These are phyloP conservation scores for Verticillium isaacii DNA, from an alignment of 2,329 filamentous ascomycete genomes.

Conservation along the genomic window DNA sequence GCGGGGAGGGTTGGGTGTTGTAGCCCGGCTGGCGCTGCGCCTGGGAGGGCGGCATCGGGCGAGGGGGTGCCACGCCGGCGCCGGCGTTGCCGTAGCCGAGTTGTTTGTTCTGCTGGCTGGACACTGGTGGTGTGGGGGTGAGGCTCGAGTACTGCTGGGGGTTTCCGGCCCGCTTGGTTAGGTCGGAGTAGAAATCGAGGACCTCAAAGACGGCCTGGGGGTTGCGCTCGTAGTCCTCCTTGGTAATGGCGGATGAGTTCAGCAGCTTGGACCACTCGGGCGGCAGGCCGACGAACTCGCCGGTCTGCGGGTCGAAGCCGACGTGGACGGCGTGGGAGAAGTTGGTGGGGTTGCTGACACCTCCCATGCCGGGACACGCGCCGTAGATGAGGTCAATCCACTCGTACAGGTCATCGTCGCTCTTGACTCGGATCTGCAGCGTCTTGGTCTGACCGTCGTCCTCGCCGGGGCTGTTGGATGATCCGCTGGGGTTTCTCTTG, in stretches of 20 bases:
- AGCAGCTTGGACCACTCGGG: conserved; percentile 96
- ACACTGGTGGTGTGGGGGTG: conserved; percentile 60
- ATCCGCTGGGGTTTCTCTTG: conserved; percentile 66
- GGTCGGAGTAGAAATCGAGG: conserved; percentile 79
- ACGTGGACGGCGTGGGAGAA: conserved; percentile 97
- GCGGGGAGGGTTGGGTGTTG: conserved; percentile 28
- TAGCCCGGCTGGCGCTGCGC: conserved; percentile 39
- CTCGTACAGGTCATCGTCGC: conserved; percentile 93
- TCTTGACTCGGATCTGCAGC: conserved; percentile 88
- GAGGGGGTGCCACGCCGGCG: conserved; percentile 61
- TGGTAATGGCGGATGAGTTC: conserved; percentile 94
- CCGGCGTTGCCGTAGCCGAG: conserved; percentile 54
- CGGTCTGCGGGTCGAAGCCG: conserved; percentile 91
- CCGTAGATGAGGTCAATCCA: conserved; percentile 99
- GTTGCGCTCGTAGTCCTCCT: conserved; percentile 97
- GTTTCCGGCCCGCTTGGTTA: conserved; percentile 70
- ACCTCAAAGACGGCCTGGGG: conserved; percentile 81
- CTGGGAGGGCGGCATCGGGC: conserved; percentile 52
- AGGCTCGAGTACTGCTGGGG: conserved; percentile 63
- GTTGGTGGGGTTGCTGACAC: conserved; percentile 97
- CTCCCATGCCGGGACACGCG: conserved; percentile 93
- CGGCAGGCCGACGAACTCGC: conserved; percentile 89
- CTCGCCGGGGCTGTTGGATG: conserved; percentile 67
- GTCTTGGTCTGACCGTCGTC: conserved; percentile 78
- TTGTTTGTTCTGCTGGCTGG: conserved; percentile 55